Evolutionary conservation across 768 basidiomycete species (phyloP), one percentile per base, ranked within the genome.

Genomic region (Phaeotremella skinneri): DNA sequence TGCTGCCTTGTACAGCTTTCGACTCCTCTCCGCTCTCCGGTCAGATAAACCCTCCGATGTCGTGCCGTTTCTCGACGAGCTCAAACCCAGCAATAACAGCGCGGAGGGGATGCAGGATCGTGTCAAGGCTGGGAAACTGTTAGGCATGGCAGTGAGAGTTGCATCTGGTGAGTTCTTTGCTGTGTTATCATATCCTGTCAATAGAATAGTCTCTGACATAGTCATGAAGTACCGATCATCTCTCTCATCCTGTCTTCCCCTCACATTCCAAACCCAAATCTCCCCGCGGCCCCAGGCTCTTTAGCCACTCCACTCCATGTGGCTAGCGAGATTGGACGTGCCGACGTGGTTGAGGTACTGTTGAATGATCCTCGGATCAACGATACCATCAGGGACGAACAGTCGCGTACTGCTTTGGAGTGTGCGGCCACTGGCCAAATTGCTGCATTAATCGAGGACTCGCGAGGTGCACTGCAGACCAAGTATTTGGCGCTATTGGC

Each of bases 341-440:
- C 59, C 2, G 69, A 74, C 51, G 61, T 59, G 25, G 69, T 94
- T 9, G 81, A 81, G 47, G 74, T 92, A 11, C 79, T 97, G 2
- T 81, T 97, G 1, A 87, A 87, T 53, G 88, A 93, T 64, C 85
- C 88, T 0, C 82, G 78, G 1, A 85, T 92, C 41, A 86, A 97
- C 69, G 93, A 96, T 64, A 87, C 85, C 1, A 68, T 86, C 11
- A 77, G 84, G 3, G 89, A 96, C 68, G 74, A 64, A 3, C 81
- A 86, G 9, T 88, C 90, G 1, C 81, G 81, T 63, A 86, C 86
- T 0, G 84, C 84, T 51, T 78, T 82, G 42, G 90, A 94, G 9
- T 85, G 88, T 3, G 90, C 89, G 0, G 82, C 82, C 45, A 82
- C 81, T 2, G 85, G 82, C 63, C 90, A 91, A 2, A 80, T 85